A percentile compares a stretch with the other conserved stretches of the same genome.
These are phyloP conservation scores for Ustilago nuda DNA, from an alignment of 1,284 basidiomycete species.

Conservation along the genomic window DNA sequence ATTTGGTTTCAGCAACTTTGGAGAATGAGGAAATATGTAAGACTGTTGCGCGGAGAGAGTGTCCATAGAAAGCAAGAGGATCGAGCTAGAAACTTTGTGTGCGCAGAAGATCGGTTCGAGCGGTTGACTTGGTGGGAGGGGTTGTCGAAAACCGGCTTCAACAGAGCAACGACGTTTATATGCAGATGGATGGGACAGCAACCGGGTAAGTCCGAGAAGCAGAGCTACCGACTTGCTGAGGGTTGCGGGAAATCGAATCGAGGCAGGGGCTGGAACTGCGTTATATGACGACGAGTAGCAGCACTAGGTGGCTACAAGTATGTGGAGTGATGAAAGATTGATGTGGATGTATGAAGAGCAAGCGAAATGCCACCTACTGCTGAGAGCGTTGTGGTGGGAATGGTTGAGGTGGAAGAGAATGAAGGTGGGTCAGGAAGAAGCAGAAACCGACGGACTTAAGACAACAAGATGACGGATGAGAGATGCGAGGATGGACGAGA, in stretches of 20 bases:
- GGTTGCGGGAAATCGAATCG: neutral
- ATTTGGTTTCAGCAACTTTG: neutral
- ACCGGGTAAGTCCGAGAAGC: slow-evolving; percentile 1
- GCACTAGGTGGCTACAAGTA: neutral
- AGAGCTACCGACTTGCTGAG: neutral
- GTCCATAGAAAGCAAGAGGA: neutral
- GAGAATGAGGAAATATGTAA: neutral
- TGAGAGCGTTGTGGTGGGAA: slow-evolving; percentile 9
- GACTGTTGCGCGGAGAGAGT: neutral
- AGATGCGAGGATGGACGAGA: neutral
- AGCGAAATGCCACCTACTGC: neutral
- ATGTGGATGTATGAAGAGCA: neutral
- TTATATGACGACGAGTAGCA: neutral
- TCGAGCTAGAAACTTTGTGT: neutral
- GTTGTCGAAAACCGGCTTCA: slow-evolving; percentile 39
- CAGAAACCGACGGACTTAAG: slow-evolving; percentile 11
- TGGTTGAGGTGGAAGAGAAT: neutral
- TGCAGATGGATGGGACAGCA: neutral
- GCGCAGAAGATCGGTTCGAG: neutral
- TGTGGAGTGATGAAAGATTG: neutral
- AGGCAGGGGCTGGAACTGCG: neutral
- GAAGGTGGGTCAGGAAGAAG: slow-evolving; percentile 3
- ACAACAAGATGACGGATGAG: neutral
- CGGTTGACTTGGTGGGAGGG: neutral
- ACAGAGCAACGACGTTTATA: slow-evolving; percentile 6